These are phyloP conservation scores for Nadsonia commutata DNA, from an alignment of 1,139 yeast species.

Conservation along the genomic window DNA sequence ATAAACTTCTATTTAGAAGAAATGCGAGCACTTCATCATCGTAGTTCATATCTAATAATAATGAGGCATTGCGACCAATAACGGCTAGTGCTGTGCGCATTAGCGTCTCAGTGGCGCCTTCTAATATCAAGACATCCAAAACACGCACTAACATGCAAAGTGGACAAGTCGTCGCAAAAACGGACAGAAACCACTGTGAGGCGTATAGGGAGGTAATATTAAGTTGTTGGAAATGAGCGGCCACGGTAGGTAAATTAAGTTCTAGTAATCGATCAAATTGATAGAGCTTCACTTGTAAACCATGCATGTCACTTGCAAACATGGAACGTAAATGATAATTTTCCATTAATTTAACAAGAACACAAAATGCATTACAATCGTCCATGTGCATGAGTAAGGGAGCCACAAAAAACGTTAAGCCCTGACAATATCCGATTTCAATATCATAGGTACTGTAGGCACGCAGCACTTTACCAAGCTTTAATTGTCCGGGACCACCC, in stretches of 20 bases:
- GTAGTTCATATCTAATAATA: slow-evolving; percentile 38
- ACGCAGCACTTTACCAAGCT: slow-evolving; percentile 43
- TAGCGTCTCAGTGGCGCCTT: slow-evolving; percentile 52
- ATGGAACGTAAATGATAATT: slow-evolving; percentile 45
- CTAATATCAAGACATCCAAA: slow-evolving; percentile 43
- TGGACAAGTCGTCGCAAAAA: slow-evolving; percentile 48
- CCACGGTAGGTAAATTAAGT: slow-evolving; percentile 29
- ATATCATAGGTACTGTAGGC: slow-evolving; percentile 56
- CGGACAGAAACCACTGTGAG: slow-evolving; percentile 54
- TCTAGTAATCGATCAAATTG: slow-evolving; percentile 38
- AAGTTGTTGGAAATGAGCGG: slow-evolving; percentile 29
- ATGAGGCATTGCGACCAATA: slow-evolving; percentile 35
- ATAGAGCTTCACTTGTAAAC: slow-evolving; percentile 37
- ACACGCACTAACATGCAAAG: slow-evolving; percentile 34
- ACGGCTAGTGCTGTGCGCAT: slow-evolving; percentile 47
- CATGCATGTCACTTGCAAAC: slow-evolving; percentile 43
- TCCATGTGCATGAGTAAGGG: slow-evolving; percentile 40
- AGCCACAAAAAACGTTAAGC: slow-evolving; percentile 51
- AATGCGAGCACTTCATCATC: slow-evolving; percentile 52
- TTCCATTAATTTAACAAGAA: slow-evolving; percentile 47
- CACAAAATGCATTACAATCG: slow-evolving; percentile 37
- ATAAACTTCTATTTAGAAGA: slow-evolving; percentile 38
- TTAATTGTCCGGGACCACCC: slow-evolving; percentile 30
- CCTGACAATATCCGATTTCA: slow-evolving; percentile 63
- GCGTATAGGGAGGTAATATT: slow-evolving; percentile 23